These are phyloP conservation scores for Cladophialophora carrionii DNA, from an alignment of 2,329 filamentous ascomycete genomes.

Conservation along the genomic window DNA sequence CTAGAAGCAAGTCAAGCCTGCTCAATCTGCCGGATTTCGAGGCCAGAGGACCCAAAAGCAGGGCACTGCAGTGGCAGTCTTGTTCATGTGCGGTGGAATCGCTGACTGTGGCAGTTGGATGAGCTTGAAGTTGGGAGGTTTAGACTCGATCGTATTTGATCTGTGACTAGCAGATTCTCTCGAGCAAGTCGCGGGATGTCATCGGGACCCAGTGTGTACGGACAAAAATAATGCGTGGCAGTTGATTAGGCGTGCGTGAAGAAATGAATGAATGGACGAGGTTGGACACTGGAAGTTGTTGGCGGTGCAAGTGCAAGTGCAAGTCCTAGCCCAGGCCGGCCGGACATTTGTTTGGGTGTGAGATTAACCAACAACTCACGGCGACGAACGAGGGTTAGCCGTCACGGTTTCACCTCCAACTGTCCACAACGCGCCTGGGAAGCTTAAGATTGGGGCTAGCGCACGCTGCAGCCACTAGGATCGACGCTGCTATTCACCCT, in stretches of 20 bases:
- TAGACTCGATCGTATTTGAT: neutral
- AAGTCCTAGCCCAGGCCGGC: conserved; percentile 1
- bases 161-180: neutral
- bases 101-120: neutral
- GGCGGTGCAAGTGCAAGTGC: conserved; percentile 10
- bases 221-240: neutral
- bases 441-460: conserved; percentile 13
- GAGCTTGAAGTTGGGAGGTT: neutral
- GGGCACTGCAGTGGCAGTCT: conserved; percentile 16
- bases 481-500: neutral
- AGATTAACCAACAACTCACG: conserved; percentile 12
- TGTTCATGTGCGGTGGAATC: conserved; percentile 26
- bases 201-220: conserved; percentile 1
- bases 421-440: conserved; percentile 7
- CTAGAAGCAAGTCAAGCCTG: conserved; percentile 13
- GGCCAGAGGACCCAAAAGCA: conserved; percentile 18
- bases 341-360: conserved; percentile 21
- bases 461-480: neutral
- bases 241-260: neutral
- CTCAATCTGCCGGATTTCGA: conserved; percentile 15
- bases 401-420: conserved; percentile 7
- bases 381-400: conserved; percentile 17
- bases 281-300: conserved; percentile 14
- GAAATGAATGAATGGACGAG: conserved; percentile 14
- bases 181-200: conserved; percentile 1